These are phyloP conservation scores for Suillus tomentosus DNA, from an alignment of 768 basidiomycete species.

Conservation along the genomic window DNA sequence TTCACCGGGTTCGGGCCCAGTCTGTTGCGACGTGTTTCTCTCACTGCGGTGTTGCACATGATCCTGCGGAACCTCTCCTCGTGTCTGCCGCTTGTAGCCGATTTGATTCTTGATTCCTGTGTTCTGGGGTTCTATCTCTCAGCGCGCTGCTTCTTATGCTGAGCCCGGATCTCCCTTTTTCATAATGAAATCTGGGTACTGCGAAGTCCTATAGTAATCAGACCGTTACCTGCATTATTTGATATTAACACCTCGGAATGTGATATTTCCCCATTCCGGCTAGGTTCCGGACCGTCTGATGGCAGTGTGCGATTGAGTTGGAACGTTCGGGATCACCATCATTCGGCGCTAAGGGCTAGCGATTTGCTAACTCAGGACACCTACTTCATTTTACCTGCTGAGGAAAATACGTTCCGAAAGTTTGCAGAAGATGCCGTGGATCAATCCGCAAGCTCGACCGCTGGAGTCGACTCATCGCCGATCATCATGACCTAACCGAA, in stretches of 20 bases:
- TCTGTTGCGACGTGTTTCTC: slow-evolving; percentile 21
- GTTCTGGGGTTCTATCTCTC: slow-evolving; percentile 17
- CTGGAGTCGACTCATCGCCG: slow-evolving; percentile 9
- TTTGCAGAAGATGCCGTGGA: not conserved
- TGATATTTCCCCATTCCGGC: not conserved
- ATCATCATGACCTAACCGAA: slow-evolving; percentile 12
- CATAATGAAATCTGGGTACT: slow-evolving; percentile 7
- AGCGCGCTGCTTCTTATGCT: slow-evolving; percentile 16
- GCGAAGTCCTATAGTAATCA: not conserved
- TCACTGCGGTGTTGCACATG: slow-evolving; percentile 17
- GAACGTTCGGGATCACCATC: not conserved
- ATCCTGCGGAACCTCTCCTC: slow-evolving; percentile 25
- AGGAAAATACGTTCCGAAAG: not conserved
- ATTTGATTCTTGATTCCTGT: slow-evolving; percentile 17
- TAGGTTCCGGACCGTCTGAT: not conserved
- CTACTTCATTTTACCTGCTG: slow-evolving; percentile 6
- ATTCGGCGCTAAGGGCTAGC: not conserved
- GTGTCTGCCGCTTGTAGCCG: slow-evolving; percentile 27
- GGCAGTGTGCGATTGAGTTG: slow-evolving; percentile 3
- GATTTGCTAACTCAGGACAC: not conserved
- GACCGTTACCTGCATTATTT: slow-evolving; percentile 2
- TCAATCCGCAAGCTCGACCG: slow-evolving; percentile 4
- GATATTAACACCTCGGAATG: slow-evolving; percentile 4
- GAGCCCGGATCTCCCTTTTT: slow-evolving; percentile 4
- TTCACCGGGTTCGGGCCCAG: slow-evolving; percentile 26